phyloP scores from a whole-genome alignment of 495 filamentous ascomycete species.

The Aspergillus conjunctus region DNA sequence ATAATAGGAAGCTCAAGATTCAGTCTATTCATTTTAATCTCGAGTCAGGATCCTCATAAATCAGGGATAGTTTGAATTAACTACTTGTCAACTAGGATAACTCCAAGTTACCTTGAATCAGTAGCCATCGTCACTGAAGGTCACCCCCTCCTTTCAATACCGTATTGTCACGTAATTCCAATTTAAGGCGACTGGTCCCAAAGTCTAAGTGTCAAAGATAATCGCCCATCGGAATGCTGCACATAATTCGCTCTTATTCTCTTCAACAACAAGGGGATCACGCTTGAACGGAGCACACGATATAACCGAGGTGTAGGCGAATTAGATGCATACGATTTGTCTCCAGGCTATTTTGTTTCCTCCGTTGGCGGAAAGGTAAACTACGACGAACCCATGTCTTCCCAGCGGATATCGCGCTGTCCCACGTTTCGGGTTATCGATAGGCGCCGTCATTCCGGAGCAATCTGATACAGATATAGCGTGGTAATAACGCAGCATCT shows the following conservation, averaged over 20 bases:
- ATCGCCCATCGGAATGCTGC: conserved; percentile 13
- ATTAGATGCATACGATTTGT: neutral
- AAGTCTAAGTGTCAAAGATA: conserved; percentile 18
- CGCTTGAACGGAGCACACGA: neutral
- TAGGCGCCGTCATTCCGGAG: conserved; percentile 18
- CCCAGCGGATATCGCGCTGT: conserved; percentile 24
- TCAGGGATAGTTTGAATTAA: neutral
- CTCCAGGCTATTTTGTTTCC: neutral
- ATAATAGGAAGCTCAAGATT: too few relatives aligned
- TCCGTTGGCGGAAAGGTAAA: neutral
- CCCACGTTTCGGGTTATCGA: conserved; percentile 24
- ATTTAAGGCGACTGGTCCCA: conserved; percentile 13
- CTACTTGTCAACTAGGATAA: neutral
- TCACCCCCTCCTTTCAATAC: conserved; percentile 6
- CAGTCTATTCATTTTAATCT: neutral
- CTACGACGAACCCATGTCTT: conserved; percentile 8
- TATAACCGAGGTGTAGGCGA: neutral
- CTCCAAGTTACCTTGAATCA: too few relatives aligned
- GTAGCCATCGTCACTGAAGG: neutral
- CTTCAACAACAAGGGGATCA: neutral
- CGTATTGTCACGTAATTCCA: conserved; percentile 20
- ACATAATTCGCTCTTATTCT: conserved; percentile 1
- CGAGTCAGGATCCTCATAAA: neutral
- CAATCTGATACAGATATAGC: conserved; percentile 7
- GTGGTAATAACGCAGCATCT: neutral